phyloP scores from a whole-genome alignment of 2,329 filamentous ascomycete genomes.

The Tympanopsis confertula region DNA sequence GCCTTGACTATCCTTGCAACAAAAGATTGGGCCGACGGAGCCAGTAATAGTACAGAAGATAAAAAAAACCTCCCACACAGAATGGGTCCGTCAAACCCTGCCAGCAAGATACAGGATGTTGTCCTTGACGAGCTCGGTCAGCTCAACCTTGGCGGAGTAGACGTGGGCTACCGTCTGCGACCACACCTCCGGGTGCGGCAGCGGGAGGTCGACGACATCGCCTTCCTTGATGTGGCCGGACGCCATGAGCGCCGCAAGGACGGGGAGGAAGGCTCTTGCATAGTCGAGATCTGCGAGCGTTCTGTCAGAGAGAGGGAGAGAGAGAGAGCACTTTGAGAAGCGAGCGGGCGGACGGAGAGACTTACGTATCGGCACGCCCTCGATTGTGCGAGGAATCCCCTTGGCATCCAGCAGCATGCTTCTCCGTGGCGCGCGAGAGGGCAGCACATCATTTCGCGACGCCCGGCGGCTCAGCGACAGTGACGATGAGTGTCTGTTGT shows the following conservation, averaged over 20 bases:
- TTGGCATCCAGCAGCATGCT: constrained; percentile 7
- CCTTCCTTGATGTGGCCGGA: constrained; percentile 37
- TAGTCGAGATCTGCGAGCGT: constrained; percentile 30
- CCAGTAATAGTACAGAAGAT: too few relatives aligned
- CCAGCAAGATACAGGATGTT: constrained; percentile 46
- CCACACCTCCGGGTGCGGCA: constrained; percentile 46
- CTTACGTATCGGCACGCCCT: constrained; percentile 34
- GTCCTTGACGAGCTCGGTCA: constrained; percentile 31
- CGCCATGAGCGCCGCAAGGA: constrained; percentile 40
- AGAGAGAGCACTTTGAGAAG: background rate
- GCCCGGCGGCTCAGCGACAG: too few relatives aligned
- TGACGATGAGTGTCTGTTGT: too few relatives aligned
- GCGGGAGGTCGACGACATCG: constrained; percentile 42
- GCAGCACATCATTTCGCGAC: too few relatives aligned
- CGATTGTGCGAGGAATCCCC: constrained; percentile 13
- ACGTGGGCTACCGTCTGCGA: constrained; percentile 38
- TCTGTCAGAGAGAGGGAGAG: constrained; percentile 2
- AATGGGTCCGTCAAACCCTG: constrained; percentile 25
- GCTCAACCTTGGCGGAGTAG: constrained; percentile 35
- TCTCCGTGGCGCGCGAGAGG: constrained; percentile 6
- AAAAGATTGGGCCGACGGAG: too few relatives aligned
- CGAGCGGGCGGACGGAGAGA: constrained; percentile 6
- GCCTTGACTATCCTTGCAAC: too few relatives aligned
- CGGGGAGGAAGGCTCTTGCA: constrained; percentile 34
- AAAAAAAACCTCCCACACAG: too few relatives aligned